phyloP scores from a whole-genome alignment of 768 basidiomycete genomes.

The Xerocomellus amylosporus region DNA sequence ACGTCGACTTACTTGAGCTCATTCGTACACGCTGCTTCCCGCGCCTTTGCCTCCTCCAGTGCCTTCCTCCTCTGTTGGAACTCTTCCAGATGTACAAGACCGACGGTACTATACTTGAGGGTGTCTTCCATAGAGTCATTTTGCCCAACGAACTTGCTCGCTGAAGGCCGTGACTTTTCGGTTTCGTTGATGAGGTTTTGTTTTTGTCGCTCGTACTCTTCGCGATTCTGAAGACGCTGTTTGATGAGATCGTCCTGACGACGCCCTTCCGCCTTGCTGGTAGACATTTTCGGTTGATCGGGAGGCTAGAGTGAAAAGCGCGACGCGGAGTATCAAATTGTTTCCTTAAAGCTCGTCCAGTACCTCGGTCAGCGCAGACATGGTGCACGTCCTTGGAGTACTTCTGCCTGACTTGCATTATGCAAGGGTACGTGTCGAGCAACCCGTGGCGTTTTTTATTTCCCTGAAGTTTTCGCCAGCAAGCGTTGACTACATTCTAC shows the following conservation, averaged over 20 bases:
- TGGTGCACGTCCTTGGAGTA: conserved; percentile 88
- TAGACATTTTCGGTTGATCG: conserved; percentile 53
- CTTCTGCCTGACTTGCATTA: conserved; percentile 74
- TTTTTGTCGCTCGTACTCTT: conserved; percentile 81
- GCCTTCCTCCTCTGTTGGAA: conserved; percentile 88
- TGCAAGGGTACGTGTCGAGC: conserved; percentile 57
- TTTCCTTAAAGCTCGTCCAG: background rate
- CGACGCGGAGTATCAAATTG: conserved; percentile 27
- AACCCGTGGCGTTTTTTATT: background rate
- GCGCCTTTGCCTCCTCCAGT: conserved; percentile 85
- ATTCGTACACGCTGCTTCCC: conserved; percentile 81
- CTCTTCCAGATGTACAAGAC: conserved; percentile 87
- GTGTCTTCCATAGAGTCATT: conserved; percentile 93
- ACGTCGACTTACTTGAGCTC: conserved; percentile 77
- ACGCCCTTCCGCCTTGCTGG: conserved; percentile 77
- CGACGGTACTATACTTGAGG: conserved; percentile 87
- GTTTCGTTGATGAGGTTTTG: conserved; percentile 82
- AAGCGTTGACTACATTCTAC: conserved; percentile 88
- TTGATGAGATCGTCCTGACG: conserved; percentile 84
- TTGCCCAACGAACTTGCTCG: conserved; percentile 89
- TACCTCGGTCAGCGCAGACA: conserved; percentile 22
- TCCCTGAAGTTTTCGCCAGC: conserved; percentile 42
- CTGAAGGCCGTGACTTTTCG: conserved; percentile 85
- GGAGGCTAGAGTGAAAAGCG: background rate
- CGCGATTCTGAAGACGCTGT: conserved; percentile 74